Conservation (phyloP, 2,329 filamentous ascomycete species). For the Rutstroemia sp. region DNA sequence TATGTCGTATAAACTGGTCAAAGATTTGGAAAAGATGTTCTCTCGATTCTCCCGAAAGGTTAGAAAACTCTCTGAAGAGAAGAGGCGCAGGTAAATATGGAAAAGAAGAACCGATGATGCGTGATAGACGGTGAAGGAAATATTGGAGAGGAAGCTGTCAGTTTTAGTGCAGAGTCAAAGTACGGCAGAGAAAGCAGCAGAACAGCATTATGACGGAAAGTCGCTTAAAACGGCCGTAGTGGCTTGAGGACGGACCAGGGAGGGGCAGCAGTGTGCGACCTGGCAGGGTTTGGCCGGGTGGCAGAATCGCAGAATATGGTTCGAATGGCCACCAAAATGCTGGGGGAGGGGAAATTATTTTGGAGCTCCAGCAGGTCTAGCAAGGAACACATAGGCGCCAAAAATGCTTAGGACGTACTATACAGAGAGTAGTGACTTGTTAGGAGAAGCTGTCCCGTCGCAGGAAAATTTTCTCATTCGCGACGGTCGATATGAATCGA, state of each 20-base stretch:
- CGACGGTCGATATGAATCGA: background rate
- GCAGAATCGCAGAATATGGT: too few relatives aligned
- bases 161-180: background rate
- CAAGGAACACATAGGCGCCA: background rate
- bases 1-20: background rate
- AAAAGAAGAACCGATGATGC: background rate
- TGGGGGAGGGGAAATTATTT: background rate
- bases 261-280: background rate
- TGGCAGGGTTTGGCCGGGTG: too few relatives aligned
- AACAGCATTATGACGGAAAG: background rate
- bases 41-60: background rate
- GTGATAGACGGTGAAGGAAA: background rate
- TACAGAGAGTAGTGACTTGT: background rate
- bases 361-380: too few relatives aligned
- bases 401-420: background rate
- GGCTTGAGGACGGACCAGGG: background rate
- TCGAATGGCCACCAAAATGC: background rate
- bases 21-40: background rate
- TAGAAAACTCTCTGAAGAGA: background rate
- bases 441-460: background rate
- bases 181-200: background rate
- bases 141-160: background rate
- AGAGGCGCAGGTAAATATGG: background rate
- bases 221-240: background rate
- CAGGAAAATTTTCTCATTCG: background rate